These are phyloP conservation scores for Fomitopsis pinicola DNA, from an alignment of 1,284 basidiomycete genomes.

Conservation along the genomic window DNA sequence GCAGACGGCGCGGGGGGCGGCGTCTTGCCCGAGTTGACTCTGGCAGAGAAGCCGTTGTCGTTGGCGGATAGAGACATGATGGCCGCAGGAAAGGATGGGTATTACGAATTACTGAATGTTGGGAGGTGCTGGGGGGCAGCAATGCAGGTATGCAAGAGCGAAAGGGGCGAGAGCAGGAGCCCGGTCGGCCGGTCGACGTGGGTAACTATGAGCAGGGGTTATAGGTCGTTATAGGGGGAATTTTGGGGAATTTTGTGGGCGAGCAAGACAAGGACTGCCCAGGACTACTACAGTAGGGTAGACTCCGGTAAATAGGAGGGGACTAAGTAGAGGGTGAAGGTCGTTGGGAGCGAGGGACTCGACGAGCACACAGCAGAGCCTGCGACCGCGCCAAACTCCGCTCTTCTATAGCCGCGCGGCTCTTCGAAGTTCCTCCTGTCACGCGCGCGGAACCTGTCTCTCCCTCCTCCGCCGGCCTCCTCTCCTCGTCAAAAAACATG, in stretches of 20 bases:
- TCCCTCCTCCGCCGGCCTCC: not conserved
- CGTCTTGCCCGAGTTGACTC: conserved; percentile 79
- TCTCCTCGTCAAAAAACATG: not conserved
- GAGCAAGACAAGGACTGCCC: conserved; percentile 36
- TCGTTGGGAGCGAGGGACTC: conserved; percentile 33
- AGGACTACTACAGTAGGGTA: conserved; percentile 36
- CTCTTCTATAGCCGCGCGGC: conserved; percentile 22
- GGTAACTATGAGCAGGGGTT: conserved; percentile 46
- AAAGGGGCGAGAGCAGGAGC: conserved; percentile 27
- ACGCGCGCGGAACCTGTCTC: not conserved
- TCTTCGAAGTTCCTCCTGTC: conserved; percentile 9
- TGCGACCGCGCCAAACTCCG: conserved; percentile 38
- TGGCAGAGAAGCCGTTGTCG: conserved; percentile 73
- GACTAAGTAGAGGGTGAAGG: conserved; percentile 44
- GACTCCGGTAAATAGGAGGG: conserved; percentile 36
- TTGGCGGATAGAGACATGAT: conserved; percentile 86
- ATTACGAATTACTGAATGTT: conserved; percentile 79
- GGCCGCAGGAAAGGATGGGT: conserved; percentile 43
- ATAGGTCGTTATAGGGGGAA: conserved; percentile 35
- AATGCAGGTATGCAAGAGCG: conserved; percentile 24
- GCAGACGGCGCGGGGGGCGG: conserved; percentile 87
- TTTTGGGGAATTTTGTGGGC: conserved; percentile 33
- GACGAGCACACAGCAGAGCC: conserved; percentile 20
- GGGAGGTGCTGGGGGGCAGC: conserved; percentile 19
- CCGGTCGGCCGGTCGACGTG: conserved; percentile 31